Evolutionary conservation across 1,139 yeast genomes (phyloP).

Genomic region (Diutina neorugosa): DNA sequence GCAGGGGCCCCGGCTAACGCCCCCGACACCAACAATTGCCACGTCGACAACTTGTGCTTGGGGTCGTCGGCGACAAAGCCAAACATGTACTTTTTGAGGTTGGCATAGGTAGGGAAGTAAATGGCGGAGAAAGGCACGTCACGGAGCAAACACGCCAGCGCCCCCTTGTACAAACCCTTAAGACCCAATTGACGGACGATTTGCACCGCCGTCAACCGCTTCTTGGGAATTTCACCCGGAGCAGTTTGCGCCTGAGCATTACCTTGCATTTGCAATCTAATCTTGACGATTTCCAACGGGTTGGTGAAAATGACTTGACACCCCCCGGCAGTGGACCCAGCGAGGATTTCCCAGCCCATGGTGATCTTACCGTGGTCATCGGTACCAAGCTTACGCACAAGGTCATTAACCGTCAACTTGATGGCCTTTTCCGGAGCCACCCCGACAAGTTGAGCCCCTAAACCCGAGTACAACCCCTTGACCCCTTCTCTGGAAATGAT

Average conservation of each 20-base stretch:
- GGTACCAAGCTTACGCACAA: slow-evolving; percentile 66
- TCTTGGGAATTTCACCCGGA: slow-evolving; percentile 37
- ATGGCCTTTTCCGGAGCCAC: slow-evolving; percentile 99
- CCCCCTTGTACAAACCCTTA: slow-evolving; percentile 84
- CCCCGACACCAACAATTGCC: slow-evolving; percentile 81
- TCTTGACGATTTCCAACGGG: slow-evolving; percentile 92
- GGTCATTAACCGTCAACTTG: slow-evolving; percentile 87
- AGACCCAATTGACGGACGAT: slow-evolving; percentile 74
- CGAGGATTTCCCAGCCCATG: slow-evolving; percentile 61
- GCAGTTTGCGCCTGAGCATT: slow-evolving; percentile 13
- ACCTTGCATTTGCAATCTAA: slow-evolving; percentile 78
- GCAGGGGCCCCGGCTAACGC: slow-evolving; percentile 98
- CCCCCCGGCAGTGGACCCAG: slow-evolving; percentile 93
- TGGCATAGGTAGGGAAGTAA: slow-evolving; percentile 95
- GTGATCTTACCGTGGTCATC: slow-evolving; percentile 49
- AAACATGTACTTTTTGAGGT: slow-evolving; percentile 71
- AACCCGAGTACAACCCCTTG: slow-evolving; percentile 84
- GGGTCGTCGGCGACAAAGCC: slow-evolving; percentile 64
- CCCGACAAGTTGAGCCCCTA: slow-evolving; percentile 90
- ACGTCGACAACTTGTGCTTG: slow-evolving; percentile 50
- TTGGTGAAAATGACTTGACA: slow-evolving; percentile 95
- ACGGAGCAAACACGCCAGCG: slow-evolving; percentile 80
- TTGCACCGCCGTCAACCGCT: slow-evolving; percentile 48
- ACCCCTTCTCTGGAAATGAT: slow-evolving; percentile 71
- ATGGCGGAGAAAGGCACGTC: slow-evolving; percentile 97